Evolutionary conservation across 805 yeast species (phyloP).

Genomic region (Nakazawaea wyomingensis): DNA sequence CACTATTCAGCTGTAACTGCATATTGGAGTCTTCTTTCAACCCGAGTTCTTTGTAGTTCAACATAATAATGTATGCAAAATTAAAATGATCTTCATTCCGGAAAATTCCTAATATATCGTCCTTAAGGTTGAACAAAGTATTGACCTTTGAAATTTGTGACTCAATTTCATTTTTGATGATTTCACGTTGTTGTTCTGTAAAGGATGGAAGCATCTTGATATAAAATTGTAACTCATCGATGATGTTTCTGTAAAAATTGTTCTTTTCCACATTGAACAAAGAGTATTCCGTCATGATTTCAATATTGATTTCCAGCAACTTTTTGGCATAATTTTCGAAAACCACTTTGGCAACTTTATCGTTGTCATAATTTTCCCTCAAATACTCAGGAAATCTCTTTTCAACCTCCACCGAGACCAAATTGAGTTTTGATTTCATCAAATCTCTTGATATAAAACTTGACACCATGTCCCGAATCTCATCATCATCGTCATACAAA

Average conservation of each 20-base stretch:
- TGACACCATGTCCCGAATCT: conserved; percentile 46
- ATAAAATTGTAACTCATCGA: conserved; percentile 17
- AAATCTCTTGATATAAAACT: conserved; percentile 30
- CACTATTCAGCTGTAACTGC: background rate
- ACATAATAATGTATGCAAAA: background rate
- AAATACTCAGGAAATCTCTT: conserved; percentile 18
- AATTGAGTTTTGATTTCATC: conserved; percentile 12
- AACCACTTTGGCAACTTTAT: background rate
- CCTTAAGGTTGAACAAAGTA: background rate
- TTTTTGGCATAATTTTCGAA: conserved; percentile 7
- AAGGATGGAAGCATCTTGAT: background rate
- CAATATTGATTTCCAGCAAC: conserved; percentile 9
- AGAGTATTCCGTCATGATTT: conserved; percentile 18
- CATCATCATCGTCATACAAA: conserved; percentile 64
- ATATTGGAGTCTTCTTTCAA: background rate
- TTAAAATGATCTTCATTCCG: conserved; percentile 8
- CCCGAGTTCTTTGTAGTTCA: background rate
- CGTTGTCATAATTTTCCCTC: background rate
- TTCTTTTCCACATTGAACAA: conserved; percentile 65
- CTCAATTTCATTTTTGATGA: background rate
- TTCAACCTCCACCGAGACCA: conserved; percentile 31
- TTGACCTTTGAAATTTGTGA: background rate
- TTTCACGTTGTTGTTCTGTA: background rate
- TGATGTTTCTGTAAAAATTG: conserved; percentile 57
- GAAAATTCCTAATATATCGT: conserved; percentile 7